These are phyloP conservation scores for Thymus mandschuricus DNA, from an alignment of 257 asterid species.

Conservation along the genomic window DNA sequence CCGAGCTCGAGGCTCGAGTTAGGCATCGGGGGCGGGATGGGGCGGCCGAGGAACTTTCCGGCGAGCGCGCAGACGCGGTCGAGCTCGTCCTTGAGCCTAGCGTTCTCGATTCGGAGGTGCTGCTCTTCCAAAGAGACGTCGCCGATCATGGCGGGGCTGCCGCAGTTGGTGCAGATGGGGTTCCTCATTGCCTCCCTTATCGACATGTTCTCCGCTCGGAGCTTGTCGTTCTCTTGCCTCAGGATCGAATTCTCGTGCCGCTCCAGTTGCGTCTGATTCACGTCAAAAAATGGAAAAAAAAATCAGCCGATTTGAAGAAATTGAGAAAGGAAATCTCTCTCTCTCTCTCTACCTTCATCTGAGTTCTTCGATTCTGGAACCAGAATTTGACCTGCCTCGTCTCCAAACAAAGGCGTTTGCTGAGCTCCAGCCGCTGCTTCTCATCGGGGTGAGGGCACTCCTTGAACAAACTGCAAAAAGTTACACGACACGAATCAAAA, in stretches of 20 bases:
- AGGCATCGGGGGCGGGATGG: slow-evolving; percentile 41
- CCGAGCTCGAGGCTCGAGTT: slow-evolving; percentile 78
- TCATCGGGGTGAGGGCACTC: slow-evolving; percentile 73
- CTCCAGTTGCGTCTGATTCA: slow-evolving; percentile 54
- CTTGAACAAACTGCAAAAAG: slow-evolving; percentile 47
- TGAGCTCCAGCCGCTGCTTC: slow-evolving; percentile 60
- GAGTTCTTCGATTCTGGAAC: slow-evolving; percentile 72
- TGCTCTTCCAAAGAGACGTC: slow-evolving; percentile 67
- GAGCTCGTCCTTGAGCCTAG: slow-evolving; percentile 56
- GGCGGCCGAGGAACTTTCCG: slow-evolving; percentile 54
- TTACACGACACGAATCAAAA: background rate
- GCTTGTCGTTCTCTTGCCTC: slow-evolving; percentile 64
- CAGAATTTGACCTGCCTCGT: slow-evolving; percentile 70
- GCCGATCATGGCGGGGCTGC: slow-evolving; percentile 59
- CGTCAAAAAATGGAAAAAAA: background rate
- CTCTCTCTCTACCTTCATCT: slow-evolving; percentile 54
- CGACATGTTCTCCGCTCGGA: slow-evolving; percentile 59
- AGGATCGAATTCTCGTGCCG: slow-evolving; percentile 62
- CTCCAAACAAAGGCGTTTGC: slow-evolving; percentile 58
- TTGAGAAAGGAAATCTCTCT: background rate
- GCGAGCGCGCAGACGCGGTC: slow-evolving; percentile 56
- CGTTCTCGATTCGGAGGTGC: slow-evolving; percentile 59
- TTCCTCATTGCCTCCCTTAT: slow-evolving; percentile 57
- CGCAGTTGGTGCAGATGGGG: slow-evolving; percentile 64
- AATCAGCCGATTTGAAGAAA: background rate